Base-by-base conservation (phyloP, 2,329 filamentous ascomycete species). In the Dactylellina drechsleri region DNA sequence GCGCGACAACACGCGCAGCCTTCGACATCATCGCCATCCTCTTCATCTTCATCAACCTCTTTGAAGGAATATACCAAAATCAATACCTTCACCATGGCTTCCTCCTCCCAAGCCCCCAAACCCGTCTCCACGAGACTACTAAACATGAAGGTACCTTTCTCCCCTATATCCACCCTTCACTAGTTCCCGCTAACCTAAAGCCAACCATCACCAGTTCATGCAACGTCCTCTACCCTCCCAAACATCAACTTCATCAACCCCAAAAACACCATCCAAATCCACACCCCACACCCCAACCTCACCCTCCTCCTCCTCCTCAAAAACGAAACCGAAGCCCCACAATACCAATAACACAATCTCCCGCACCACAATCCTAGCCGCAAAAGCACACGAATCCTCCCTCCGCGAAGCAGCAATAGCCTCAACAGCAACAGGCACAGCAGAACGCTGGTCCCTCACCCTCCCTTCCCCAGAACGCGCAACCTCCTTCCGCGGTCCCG, bases 61-160 rank as follows among this genome's bases (percentile, higher is more conserved):
- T 13, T 10, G 41, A 45, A 10, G 26, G 26, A 7, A 28, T 28
- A 28, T 28, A 28, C 26, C 26, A 28, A 28, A 28, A 28, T 4
- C 26, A 28, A 28, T 28, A 28, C 31, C 41, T 15, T 16, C 12
- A 26, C 18, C 3, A 70, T 70, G 66, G 66, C 66, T 0, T n/a
- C n/a, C n/a, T 70, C 68, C 16, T 52, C 56, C 10, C 61, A 56
- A 58, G 68, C 68, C 43, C 52, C 62, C 20, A 74, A 74, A 43
- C 68, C 68, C 26, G 71, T 68, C 10, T 75, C 71, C 13, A 68
- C 71, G 6, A 57, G 71, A 12, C 64, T 75, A 3, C 52, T 75
- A 40, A 75, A 75, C 47, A 75, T 75, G 71, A 75, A 75, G 60
- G 71, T 68, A 47, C 16, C 16, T 15, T n/a, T 23, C 28, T 1